Evolutionary conservation across 208 protist species (phyloP), one percentile per base, ranked within the genome.

Genomic region (Leishmania guyanensis): DNA sequence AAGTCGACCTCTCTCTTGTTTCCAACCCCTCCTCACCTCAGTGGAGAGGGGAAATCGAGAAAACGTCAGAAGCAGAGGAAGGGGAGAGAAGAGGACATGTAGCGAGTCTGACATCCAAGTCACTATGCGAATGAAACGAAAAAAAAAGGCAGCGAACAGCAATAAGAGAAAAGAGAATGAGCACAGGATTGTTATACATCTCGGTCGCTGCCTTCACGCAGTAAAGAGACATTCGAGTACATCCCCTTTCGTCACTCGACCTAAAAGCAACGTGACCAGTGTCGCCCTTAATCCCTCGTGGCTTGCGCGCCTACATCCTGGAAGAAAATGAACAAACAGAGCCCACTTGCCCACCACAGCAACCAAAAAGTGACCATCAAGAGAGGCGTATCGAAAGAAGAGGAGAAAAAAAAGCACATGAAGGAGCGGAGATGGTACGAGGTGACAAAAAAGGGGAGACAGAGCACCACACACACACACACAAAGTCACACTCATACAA

Each of bases 391-490:
- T 62, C 39, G 6, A 10, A 16, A 51, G 14, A 72, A 29, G 6
- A 26, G 68, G 50, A 14, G 68, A 51, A 39, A 5, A 22, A 46
- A 72, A 46, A 51, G 8, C 65, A 29, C 54, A 72, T 48, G 66
- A 78, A 65, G 54, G 58, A 53, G 77, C 29, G 10, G 60, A 68
- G 43, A 46, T 46, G 43, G 43, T 4, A 75, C 70, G 17, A 77
- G 43, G 43, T 46, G 43, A 46, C 43, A 46, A 46, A 62, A 58
- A 65, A 56, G 46, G 17, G 22, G 48, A 83, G 10, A 53, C 56
- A 43, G 54, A 51, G 53, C n/a, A 72, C 2, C 58, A 71, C 66
- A 22, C 66, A 71, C 65, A 70, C 51, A 76, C 72, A 76, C 1
- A 26, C 68, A 8, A 12, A 72, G 68, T 9, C 39, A 14, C 72